Percentiles rank a stretch among this genome's conserved stretches.
Evolutionary conservation across 306 rosid genomes (phyloP).

Genomic region (Trifolium subterraneum): DNA sequence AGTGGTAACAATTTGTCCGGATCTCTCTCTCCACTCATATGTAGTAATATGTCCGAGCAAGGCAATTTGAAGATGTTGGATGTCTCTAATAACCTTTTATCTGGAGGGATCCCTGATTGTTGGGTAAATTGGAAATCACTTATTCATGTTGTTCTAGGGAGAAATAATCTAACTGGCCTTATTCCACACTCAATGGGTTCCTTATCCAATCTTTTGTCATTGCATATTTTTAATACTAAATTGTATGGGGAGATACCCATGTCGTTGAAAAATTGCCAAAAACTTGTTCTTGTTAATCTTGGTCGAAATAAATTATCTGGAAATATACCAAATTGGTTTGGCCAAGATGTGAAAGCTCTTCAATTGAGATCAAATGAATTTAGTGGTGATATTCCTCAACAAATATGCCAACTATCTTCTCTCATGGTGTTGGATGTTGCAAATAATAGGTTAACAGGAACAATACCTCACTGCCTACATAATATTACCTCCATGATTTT

Average conservation of each 20-base stretch:
- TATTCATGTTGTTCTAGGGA: background rate
- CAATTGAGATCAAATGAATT: constrained; percentile 20
- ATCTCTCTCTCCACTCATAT: constrained; percentile 5
- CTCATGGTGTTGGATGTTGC: background rate
- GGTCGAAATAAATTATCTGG: background rate
- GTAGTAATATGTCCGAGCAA: background rate
- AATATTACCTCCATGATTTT: background rate
- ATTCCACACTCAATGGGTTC: constrained; percentile 5
- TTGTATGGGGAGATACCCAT: background rate
- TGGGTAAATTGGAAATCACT: background rate
- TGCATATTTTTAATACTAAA: background rate
- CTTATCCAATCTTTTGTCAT: background rate
- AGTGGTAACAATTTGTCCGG: accelerated
- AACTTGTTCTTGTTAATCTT: background rate
- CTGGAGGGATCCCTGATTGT: background rate
- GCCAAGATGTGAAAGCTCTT: background rate
- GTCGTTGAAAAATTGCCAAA: background rate
- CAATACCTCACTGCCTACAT: background rate
- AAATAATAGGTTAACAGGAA: background rate
- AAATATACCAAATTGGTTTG: constrained; percentile 5
- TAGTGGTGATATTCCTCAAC: constrained; percentile 11
- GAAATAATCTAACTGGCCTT: background rate
- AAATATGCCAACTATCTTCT: constrained; percentile 5
- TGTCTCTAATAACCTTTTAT: background rate
- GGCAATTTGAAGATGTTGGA: background rate